phyloP scores from a whole-genome alignment of 352 stramenopile species.

The Hyaloperonospora arabidopsidis region DNA sequence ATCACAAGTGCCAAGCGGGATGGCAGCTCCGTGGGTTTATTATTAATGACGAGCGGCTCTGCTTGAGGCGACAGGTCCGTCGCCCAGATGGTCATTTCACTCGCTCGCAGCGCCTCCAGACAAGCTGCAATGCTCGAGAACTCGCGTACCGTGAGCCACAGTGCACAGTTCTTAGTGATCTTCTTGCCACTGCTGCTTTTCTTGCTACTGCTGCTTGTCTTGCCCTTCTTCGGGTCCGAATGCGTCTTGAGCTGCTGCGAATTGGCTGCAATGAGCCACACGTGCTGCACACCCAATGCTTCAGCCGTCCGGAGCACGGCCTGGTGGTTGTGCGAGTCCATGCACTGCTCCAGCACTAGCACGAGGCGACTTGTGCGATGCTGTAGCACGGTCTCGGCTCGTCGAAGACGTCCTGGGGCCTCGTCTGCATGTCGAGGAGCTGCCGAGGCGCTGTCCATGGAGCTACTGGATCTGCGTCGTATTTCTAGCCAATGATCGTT shows the following conservation, averaged over 20 bases:
- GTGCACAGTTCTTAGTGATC: slow-evolving; percentile 68
- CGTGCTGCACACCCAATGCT: slow-evolving; percentile 89
- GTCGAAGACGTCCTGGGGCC: slow-evolving; percentile 50
- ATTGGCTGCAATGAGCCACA: slow-evolving; percentile 76
- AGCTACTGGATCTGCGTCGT: too few species aligned
- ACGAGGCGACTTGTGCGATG: slow-evolving; percentile 59
- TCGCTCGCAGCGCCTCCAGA: slow-evolving; percentile 50
- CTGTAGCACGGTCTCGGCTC: slow-evolving; percentile 58
- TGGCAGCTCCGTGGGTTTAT: slow-evolving; percentile 60
- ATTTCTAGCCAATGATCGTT: too few species aligned
- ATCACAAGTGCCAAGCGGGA: slow-evolving; percentile 89
- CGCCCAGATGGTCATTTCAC: slow-evolving; percentile 82
- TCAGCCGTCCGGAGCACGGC: slow-evolving; percentile 89
- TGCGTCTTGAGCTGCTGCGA: slow-evolving; percentile 59
- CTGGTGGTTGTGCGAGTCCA: slow-evolving; percentile 84
- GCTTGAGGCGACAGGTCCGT: slow-evolving; percentile 85
- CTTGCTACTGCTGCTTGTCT: slow-evolving; percentile 24
- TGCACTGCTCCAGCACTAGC: slow-evolving; percentile 73
- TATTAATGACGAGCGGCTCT: slow-evolving; percentile 29
- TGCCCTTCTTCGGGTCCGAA: slow-evolving; percentile 16
- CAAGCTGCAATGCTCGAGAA: slow-evolving; percentile 81
- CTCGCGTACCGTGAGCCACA: slow-evolving; percentile 83
- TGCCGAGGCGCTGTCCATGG: too few species aligned
- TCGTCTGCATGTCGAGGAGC: slow-evolving; percentile 6
- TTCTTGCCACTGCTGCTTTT: slow-evolving; percentile 55